Evolutionary conservation across 2,329 filamentous ascomycete species (phyloP).

Genomic region (Pleoardoris graminearum): DNA sequence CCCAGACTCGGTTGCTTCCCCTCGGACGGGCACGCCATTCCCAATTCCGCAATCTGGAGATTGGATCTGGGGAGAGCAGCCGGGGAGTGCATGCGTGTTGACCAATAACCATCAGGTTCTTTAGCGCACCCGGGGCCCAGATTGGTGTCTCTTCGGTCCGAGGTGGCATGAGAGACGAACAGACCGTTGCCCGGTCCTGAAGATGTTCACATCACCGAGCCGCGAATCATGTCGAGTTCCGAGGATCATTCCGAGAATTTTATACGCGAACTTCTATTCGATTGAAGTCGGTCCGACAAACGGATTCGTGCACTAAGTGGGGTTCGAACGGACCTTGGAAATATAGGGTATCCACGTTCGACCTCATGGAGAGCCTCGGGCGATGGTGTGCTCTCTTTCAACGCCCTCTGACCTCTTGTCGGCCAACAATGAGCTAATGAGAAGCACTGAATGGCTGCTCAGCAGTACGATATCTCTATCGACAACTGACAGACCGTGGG

Average conservation of each 20-base stretch:
- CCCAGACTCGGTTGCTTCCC: neutral
- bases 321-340: neutral
- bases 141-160: conserved; percentile 17
- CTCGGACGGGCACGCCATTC: neutral
- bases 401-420: neutral
- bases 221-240: neutral
- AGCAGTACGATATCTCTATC: neutral
- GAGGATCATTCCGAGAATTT: conserved; percentile 10
- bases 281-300: conserved; percentile 9
- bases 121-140: neutral
- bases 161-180: neutral
- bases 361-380: neutral
- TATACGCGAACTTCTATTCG: neutral
- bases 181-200: neutral
- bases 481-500: neutral
- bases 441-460: neutral
- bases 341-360: neutral
- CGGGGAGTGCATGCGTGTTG: no score
- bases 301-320: neutral
- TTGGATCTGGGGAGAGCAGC: no score
- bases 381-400: neutral
- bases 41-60: conserved; percentile 1
- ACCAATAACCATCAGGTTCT: no score
- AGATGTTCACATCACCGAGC: neutral
- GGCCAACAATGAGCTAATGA: conserved; percentile 13